phyloP scores from a whole-genome alignment of 2,329 filamentous ascomycete genomes.

The Fusarium miscanthi region DNA sequence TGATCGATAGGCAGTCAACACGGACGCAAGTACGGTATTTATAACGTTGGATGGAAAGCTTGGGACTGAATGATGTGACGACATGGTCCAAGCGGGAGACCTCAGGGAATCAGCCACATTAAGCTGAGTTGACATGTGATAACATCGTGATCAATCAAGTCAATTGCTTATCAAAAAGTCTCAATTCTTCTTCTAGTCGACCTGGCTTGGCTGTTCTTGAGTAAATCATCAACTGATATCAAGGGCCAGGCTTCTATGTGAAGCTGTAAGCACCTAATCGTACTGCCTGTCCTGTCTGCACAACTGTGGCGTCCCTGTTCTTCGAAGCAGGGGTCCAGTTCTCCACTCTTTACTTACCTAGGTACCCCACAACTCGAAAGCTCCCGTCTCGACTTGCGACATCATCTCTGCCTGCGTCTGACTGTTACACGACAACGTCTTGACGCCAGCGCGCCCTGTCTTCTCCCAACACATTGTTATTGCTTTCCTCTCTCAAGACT shows the following conservation, averaged over 20 bases:
- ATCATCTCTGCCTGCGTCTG: constrained; percentile 34
- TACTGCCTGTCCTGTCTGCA: neutral
- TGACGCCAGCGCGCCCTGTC: neutral
- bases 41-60: neutral
- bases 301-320: neutral
- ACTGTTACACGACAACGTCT: constrained; percentile 25
- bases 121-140: neutral
- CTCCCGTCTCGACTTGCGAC: constrained; percentile 35
- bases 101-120: constrained; percentile 7
- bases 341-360: neutral
- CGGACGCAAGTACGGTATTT: neutral
- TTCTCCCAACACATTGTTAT: neutral
- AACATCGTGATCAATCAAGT: neutral
- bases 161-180: neutral
- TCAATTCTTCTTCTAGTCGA: neutral
- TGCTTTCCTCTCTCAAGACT: neutral
- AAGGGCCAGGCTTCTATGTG: neutral
- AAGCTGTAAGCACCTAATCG: constrained; percentile 25
- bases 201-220: neutral
- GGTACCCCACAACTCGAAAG: constrained; percentile 19
- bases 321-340: constrained; percentile 7
- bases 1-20: neutral
- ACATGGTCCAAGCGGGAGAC: neutral
- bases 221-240: neutral
- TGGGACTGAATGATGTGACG: constrained; percentile 5